Conservation (phyloP, 257 asterid species). For the Solanum chmielewskii region DNA sequence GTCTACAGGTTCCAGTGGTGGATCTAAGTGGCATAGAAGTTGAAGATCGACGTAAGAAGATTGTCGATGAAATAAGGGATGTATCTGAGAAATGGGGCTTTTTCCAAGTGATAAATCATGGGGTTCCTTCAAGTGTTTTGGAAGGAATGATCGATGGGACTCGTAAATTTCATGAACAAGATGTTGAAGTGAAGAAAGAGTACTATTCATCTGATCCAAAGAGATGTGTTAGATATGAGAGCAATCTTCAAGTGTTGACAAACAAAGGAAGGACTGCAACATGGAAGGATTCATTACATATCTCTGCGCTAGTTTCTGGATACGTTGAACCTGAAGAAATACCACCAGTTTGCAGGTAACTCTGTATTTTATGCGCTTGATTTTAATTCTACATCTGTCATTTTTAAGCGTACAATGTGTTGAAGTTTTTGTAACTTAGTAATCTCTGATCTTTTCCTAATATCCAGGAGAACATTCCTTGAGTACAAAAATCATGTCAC, state of each 20-base stretch:
- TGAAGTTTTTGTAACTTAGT: neutral
- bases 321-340: neutral
- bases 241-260: constrained; percentile 38
- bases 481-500: constrained; percentile 27
- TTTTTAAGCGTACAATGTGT: neutral
- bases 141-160: constrained; percentile 45
- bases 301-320: constrained; percentile 3
- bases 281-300: constrained; percentile 59
- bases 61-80: constrained; percentile 13
- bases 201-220: constrained; percentile 16
- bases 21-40: constrained; percentile 24
- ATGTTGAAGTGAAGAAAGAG: constrained; percentile 33
- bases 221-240: constrained; percentile 35
- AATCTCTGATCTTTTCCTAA: neutral
- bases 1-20: constrained; percentile 33
- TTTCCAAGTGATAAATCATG: constrained; percentile 55
- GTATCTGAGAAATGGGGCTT: constrained; percentile 56
- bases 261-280: constrained; percentile 33
- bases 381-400: neutral
- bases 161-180: constrained; percentile 53
- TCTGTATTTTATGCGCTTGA: neutral
- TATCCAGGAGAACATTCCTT: constrained; percentile 29
- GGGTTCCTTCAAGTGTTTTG: constrained; percentile 26
- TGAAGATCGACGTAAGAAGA: constrained; percentile 2
- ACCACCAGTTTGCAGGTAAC: neutral